phyloP scores from a whole-genome alignment of 129 eudicot genomes.

The Deinandra increscens region DNA sequence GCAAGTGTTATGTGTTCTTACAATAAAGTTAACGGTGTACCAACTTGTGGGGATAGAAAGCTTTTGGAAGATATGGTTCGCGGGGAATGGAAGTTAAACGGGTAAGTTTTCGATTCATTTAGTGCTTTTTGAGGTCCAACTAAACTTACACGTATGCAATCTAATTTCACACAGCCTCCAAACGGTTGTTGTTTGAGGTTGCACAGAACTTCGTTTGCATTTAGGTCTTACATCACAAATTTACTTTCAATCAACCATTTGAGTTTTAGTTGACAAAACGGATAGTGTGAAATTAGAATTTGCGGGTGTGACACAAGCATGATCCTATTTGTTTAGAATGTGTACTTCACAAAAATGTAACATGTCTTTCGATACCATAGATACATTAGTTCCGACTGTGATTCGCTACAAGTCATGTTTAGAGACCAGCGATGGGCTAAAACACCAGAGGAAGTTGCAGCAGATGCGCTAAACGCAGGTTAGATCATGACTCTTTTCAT shows the following conservation, averaged over 20 bases:
- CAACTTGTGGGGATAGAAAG: constrained; percentile 30
- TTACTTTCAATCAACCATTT: too few species aligned
- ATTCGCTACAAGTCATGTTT: constrained; percentile 34
- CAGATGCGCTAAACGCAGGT: constrained; percentile 53
- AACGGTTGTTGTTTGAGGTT: too few species aligned
- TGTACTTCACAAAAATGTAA: neutral
- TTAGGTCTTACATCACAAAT: too few species aligned
- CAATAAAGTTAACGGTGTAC: constrained; percentile 35
- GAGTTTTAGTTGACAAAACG: too few species aligned
- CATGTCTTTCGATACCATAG: constrained; percentile 14
- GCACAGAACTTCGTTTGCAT: too few species aligned
- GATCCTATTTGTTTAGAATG: too few species aligned
- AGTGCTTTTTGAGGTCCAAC: neutral
- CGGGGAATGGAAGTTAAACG: constrained; percentile 38
- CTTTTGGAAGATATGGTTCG: constrained; percentile 35
- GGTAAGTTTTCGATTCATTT: constrained; percentile 14
- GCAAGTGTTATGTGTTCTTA: constrained; percentile 44
- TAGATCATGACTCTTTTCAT: neutral
- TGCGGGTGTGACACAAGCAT: too few species aligned
- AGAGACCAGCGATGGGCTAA: constrained; percentile 27
- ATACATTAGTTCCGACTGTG: constrained; percentile 35
- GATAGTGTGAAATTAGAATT: too few species aligned
- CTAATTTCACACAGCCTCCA: too few species aligned
- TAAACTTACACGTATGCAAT: too few species aligned
- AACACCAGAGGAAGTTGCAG: constrained; percentile 47